Evolutionary conservation across 768 basidiomycete genomes (phyloP).

Genomic region (Tylopilus sp.): DNA sequence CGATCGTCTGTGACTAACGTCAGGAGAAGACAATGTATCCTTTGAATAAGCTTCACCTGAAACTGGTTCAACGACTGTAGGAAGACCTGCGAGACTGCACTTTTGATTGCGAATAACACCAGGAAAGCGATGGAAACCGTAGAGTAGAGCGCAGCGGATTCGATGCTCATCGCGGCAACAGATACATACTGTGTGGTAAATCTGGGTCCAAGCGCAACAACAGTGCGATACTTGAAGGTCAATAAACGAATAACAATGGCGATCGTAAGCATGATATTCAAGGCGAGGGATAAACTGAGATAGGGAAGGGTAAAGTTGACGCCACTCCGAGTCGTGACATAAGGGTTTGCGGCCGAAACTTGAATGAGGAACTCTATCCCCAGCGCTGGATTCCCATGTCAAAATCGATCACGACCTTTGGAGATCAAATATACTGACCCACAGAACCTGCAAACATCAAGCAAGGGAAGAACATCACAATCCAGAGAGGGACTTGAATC

Average conservation of each 20-base stretch:
- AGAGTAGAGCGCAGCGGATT: conserved; percentile 33
- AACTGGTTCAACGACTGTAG: conserved; percentile 28
- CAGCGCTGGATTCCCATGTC: neutral
- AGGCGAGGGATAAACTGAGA: conserved; percentile 24
- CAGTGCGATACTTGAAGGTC: conserved; percentile 10
- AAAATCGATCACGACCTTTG: too few relatives aligned
- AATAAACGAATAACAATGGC: conserved; percentile 31
- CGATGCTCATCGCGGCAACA: conserved; percentile 34
- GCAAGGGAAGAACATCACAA: conserved; percentile 6
- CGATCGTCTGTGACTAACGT: neutral
- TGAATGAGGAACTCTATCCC: conserved; percentile 11
- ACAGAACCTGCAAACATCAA: conserved; percentile 8
- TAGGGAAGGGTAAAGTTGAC: conserved; percentile 24
- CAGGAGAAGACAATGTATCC: neutral
- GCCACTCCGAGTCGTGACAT: conserved; percentile 1
- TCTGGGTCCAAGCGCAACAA: conserved; percentile 18
- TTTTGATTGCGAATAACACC: conserved; percentile 20
- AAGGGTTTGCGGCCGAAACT: conserved; percentile 10
- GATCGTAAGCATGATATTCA: conserved; percentile 34
- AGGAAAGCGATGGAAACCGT: conserved; percentile 29
- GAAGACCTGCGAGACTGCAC: conserved; percentile 26
- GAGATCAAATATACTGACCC: neutral
- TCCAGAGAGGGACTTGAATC: conserved; percentile 4
- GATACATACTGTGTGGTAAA: conserved; percentile 28
- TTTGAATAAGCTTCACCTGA: conserved; percentile 20